Base-by-base conservation (phyloP, 2,329 filamentous ascomycete genomes). In the Claviceps humidiphila region DNA sequence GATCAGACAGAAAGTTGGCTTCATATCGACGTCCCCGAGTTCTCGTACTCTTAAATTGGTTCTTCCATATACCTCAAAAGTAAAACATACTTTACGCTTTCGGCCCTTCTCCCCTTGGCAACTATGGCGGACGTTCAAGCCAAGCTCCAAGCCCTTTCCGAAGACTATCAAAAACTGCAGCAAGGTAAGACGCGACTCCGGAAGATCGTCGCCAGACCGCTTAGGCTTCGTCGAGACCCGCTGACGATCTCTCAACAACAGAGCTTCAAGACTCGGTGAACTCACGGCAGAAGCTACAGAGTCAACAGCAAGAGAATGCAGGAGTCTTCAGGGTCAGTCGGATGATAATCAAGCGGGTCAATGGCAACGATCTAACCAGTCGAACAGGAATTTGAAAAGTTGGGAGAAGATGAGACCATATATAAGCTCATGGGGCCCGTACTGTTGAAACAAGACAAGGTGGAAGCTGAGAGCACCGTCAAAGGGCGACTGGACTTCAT, bases 381-480 rank as follows among this genome's bases (percentile, higher is more conserved):
- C 5, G 8, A n/a, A 38, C 57, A 93, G 84, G 91, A 97, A 68
- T 97, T 97, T 67, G 76, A 81, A 42, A 76, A 78, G 51, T 75
- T 97, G 54, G 80, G 83, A 60, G 84, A 90, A 40, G 85, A 85
- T 60, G 86, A 94, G 63, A 88, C 82, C 57, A 95, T 98, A 68
- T 98, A 95, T 80, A 98, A 97, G 71, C 81, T 96, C 43, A 82
- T 95, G 47, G 93, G 93, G 0, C 93, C 93, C 0, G 87, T 97
- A 6, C 73, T 98, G 40, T 70, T 98, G 63, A 96, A 97, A 75
- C 93, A 98, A 69, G 93, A 97, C 53, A 90, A 87, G 68, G 73
- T 81, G 1, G 93, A 98, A 66, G 93, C 93, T 0, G 82, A 89
- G 58, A 85, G 87, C 74, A 90, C 89, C 0, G 93, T 98, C 17